These are phyloP conservation scores for Sphaerulina vaccinii DNA, from an alignment of 2,329 filamentous ascomycete genomes.

Conservation along the genomic window DNA sequence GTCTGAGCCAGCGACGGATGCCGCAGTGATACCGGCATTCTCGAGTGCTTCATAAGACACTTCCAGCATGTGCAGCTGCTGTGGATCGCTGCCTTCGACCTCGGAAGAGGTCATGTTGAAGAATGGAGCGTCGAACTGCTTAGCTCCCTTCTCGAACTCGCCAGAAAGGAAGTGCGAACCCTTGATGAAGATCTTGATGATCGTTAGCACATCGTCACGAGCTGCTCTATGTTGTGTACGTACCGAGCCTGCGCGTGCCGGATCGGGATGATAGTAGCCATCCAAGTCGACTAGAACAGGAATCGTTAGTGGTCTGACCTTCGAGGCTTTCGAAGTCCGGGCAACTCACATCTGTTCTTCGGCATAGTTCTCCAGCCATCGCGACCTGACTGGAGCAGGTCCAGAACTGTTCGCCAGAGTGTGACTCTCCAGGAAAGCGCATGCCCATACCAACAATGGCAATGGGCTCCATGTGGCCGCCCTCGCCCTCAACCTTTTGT, in stretches of 20 bases:
- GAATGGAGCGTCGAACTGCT: slow-evolving; percentile 16
- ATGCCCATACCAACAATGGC: slow-evolving; percentile 16
- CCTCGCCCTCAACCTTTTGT: too few species aligned
- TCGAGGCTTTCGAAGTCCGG: too few species aligned
- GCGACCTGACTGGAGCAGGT: slow-evolving; percentile 6
- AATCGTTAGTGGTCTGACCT: too few species aligned
- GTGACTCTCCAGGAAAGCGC: slow-evolving; percentile 11
- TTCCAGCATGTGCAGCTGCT: not conserved
- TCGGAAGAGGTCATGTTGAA: slow-evolving; percentile 11
- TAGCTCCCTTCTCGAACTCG: slow-evolving; percentile 3
- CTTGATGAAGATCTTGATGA: not conserved
- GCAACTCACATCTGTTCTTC: too few species aligned
- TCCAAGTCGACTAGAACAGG: not conserved
- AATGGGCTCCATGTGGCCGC: too few species aligned
- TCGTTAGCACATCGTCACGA: too few species aligned
- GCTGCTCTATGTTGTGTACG: too few species aligned
- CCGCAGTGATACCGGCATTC: not conserved
- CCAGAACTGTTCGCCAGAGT: slow-evolving; percentile 10
- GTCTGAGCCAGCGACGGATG: not conserved
- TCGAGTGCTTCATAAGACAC: not conserved
- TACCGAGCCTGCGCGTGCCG: too few species aligned
- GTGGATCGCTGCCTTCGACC: not conserved
- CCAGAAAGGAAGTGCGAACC: slow-evolving; percentile 12
- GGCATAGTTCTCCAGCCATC: not conserved
- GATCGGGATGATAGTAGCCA: not conserved